phyloP scores from a whole-genome alignment of 2,329 filamentous ascomycete genomes.

The Didymella sp. region DNA sequence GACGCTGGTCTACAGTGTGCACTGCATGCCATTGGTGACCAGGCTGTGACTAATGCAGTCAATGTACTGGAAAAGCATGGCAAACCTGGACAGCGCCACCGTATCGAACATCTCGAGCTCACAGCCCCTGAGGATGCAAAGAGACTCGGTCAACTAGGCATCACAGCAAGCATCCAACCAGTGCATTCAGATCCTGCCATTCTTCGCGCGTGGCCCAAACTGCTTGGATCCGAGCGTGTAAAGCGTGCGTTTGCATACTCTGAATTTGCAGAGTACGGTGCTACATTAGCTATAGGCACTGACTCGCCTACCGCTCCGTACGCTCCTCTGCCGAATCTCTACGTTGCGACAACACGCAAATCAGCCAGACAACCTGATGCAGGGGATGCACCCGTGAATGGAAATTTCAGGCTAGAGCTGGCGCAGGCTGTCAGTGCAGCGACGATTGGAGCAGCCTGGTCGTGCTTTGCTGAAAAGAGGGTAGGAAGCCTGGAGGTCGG shows the following conservation, averaged over 20 bases:
- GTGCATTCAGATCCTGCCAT: conserved; percentile 84
- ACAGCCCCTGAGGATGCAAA: conserved; percentile 62
- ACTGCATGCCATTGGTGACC: conserved; percentile 70
- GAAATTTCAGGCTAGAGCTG: conserved; percentile 61
- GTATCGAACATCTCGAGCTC: conserved; percentile 71
- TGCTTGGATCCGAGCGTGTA: conserved; percentile 63
- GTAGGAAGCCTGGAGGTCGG: conserved; percentile 62
- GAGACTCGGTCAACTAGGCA: conserved; percentile 64
- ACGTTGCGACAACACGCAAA: conserved; percentile 64
- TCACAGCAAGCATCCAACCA: conserved; percentile 90
- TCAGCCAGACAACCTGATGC: conserved; percentile 60
- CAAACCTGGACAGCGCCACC: conserved; percentile 60
- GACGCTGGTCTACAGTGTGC: conserved; percentile 65
- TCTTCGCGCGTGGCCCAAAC: conserved; percentile 65
- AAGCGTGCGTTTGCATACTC: conserved; percentile 68
- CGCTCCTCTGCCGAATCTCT: conserved; percentile 62
- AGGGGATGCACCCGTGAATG: conserved; percentile 56
- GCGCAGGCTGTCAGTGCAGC: conserved; percentile 62
- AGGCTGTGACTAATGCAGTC: conserved; percentile 64
- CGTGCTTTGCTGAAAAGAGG: conserved; percentile 63
- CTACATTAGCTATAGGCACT: conserved; percentile 63
- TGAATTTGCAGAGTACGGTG: conserved; percentile 64
- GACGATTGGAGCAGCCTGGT: conserved; percentile 64
- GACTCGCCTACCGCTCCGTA: conserved; percentile 68
- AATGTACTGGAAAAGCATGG: conserved; percentile 59